Evolutionary conservation across 2,329 filamentous ascomycete genomes (phyloP), one percentile per base, ranked within the genome.

Genomic region (Teratosphaeria destructans): DNA sequence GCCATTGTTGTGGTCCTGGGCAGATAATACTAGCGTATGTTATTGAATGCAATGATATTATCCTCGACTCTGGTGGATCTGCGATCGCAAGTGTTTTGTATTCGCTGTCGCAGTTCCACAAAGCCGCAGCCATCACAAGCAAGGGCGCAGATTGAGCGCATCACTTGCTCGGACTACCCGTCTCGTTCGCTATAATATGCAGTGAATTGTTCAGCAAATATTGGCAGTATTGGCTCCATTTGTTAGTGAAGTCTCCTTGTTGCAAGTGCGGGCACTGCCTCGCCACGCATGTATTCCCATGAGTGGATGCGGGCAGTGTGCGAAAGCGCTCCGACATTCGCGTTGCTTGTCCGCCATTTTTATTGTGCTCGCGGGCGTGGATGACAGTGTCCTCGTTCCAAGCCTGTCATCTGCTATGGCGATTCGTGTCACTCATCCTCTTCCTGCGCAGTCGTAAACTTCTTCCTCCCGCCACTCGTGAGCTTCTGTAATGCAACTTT

Each of bases 401-500:
- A 23, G 23, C 23, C 23, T 23, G 23, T 43, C 12, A 14, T 5
- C 16, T 43, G 12, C 37, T 43, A 16, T 43, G 37, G 12, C 37
- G 37, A 14, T 5, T 19, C 52, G n/a, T 63, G 60, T 19, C 65
- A 66, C 29, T 68, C 67, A 10, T 69, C 70, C 26, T 66, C 61
- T 60, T 67, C 65, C 11, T 59, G 23, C 6, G 32, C 54, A 14
- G 68, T 68, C 1, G 63, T 92, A 78, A 97, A 91, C 80, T 90
- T 95, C 76, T 87, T 91, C 70, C 92, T 85, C 68, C 88, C 89
- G 71, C 83, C 83, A 68, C 88, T 89, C 64, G 88, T 93, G 71
- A 97, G 86, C 74, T 90, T 87, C 77, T 95, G 90, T 70, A 96
- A 79, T 68, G 89, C 89, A 70, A 97, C 88, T 77, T 92, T 94